Conservation (phyloP, 2,329 filamentous ascomycete species). For the Sclerotinia spermophila region DNA sequence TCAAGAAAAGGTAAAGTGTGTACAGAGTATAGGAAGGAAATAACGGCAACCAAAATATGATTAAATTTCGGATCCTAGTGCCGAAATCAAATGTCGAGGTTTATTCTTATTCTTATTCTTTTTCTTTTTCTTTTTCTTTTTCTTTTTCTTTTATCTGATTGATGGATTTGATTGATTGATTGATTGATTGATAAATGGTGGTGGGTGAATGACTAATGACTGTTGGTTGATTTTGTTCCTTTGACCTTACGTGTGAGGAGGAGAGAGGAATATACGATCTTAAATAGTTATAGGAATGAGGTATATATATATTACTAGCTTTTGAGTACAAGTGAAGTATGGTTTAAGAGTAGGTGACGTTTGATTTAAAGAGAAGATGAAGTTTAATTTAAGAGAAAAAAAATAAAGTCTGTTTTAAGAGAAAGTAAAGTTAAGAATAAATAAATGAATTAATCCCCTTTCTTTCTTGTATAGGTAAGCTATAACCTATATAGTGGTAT, state of each 20-base stretch:
- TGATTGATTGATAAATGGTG: too few species aligned
- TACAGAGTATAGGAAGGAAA: neutral
- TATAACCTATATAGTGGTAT: too few species aligned
- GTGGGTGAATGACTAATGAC: neutral
- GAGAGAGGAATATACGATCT: neutral
- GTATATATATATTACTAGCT: neutral
- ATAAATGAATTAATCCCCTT: neutral
- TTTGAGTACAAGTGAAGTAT: neutral
- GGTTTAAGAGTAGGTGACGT: neutral
- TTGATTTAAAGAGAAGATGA: neutral
- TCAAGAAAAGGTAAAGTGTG: neutral
- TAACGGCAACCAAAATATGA: neutral
- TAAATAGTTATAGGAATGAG: neutral
- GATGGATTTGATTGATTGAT: neutral
- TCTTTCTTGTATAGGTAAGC: neutral
- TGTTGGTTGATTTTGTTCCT: neutral
- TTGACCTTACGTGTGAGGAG: neutral
- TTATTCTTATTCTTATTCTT: neutral
- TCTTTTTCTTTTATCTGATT: neutral
- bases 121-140: neutral
- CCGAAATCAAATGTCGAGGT: neutral
- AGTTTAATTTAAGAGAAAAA: neutral
- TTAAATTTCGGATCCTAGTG: neutral
- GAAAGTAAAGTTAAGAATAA: neutral
- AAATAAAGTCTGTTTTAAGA: neutral